Conservation (phyloP, 2,329 filamentous ascomycete genomes). For the Colletotrichum nymphaeae region DNA sequence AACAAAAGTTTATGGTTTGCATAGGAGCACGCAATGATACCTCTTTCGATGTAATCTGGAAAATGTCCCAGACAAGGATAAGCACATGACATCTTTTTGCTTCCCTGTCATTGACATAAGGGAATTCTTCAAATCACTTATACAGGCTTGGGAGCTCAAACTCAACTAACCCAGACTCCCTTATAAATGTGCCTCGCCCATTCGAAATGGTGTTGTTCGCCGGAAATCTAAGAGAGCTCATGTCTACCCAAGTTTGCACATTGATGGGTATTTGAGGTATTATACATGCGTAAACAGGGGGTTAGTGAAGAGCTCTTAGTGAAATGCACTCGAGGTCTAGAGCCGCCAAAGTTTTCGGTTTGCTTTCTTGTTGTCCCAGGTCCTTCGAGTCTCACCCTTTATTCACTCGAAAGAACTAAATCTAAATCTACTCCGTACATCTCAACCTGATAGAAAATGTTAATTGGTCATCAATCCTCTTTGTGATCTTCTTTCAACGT, state of each 20-base stretch:
- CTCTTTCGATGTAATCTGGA: background rate
- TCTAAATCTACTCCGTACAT: too few relatives aligned
- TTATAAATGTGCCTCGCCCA: background rate
- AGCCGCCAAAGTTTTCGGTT: too few relatives aligned
- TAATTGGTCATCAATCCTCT: too few relatives aligned
- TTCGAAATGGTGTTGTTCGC: background rate
- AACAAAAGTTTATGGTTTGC: background rate
- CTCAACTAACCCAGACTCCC: background rate
- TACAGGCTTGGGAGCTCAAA: background rate
- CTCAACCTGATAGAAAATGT: too few relatives aligned
- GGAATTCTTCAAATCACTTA: background rate
- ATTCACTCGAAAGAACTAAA: too few relatives aligned
- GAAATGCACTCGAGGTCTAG: too few relatives aligned
- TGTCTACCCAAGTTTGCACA: background rate
- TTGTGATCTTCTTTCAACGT: too few relatives aligned
- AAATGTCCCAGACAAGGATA: background rate
- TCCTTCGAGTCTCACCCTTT: too few relatives aligned
- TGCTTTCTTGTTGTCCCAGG: too few relatives aligned
- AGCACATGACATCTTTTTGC: background rate
- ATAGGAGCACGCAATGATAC: slow-evolving; percentile 10
- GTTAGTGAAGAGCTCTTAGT: too few relatives aligned
- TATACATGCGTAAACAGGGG: too few relatives aligned
- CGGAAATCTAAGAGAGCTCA: background rate
- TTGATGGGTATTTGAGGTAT: too few relatives aligned
- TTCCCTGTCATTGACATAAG: background rate